Conservation (phyloP, 2,329 filamentous ascomycete genomes). For the Paraconiothyrium brasiliense region DNA sequence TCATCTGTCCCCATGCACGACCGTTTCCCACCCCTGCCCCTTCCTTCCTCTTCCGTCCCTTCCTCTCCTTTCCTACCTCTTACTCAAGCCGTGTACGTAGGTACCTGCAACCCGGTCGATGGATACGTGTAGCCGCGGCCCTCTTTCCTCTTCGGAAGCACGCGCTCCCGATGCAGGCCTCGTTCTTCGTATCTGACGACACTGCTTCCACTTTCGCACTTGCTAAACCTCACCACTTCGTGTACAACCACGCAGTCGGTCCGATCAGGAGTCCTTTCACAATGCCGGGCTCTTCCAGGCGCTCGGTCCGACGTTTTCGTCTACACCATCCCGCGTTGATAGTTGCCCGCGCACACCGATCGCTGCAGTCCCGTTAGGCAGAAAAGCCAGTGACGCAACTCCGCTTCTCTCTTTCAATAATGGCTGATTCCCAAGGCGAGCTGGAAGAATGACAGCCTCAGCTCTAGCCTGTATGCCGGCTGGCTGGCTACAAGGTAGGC, state of each 20-base stretch:
- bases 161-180: neutral
- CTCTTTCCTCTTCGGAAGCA: neutral
- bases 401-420: neutral
- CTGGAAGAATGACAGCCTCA: neutral
- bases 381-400: neutral
- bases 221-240: neutral
- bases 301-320: neutral
- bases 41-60: neutral
- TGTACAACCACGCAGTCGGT: neutral
- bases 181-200: neutral
- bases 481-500: neutral
- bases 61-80: neutral
- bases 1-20: neutral
- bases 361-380: neutral
- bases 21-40: neutral
- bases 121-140: neutral
- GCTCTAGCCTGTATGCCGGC: neutral
- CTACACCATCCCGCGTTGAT: neutral
- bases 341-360: neutral
- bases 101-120: neutral
- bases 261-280: neutral
- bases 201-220: neutral
- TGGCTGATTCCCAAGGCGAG: neutral
- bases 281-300: neutral
- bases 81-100: neutral